Conservation (phyloP, 2,329 filamentous ascomycete genomes). For the Chaetomium sp. region DNA sequence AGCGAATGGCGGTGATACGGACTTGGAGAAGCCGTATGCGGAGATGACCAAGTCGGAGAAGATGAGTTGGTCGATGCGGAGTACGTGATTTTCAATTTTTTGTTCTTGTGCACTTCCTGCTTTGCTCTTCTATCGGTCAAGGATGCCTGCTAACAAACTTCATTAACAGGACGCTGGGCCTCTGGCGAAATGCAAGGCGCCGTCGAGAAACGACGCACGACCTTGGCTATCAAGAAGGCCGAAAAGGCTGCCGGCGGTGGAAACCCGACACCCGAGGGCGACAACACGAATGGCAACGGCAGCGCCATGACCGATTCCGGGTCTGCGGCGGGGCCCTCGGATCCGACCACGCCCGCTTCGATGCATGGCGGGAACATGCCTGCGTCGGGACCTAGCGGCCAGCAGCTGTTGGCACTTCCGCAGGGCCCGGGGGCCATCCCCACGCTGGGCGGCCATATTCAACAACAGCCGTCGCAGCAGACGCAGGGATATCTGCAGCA, state of each 20-base stretch:
- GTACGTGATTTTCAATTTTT: conserved; percentile 33
- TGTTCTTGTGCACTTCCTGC: neutral
- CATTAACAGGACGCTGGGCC: conserved; percentile 22
- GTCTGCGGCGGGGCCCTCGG: conserved; percentile 12
- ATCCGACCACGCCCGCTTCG: conserved; percentile 14
- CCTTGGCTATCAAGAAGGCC: conserved; percentile 24
- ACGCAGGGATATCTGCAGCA: conserved; percentile 9
- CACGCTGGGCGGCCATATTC: neutral
- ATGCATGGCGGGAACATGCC: conserved; percentile 1
- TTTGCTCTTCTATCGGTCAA: too few species aligned
- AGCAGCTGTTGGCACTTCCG: conserved; percentile 14
- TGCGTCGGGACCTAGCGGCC: neutral
- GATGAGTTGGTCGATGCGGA: conserved; percentile 61
- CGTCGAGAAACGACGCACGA: conserved; percentile 24
- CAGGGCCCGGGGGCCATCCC: neutral
- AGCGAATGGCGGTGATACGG: conserved; percentile 3
- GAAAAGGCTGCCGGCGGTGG: conserved; percentile 15
- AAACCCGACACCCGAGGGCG: neutral
- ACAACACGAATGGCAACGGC: neutral
- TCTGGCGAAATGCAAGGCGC: conserved; percentile 25
- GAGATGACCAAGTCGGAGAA: conserved; percentile 60
- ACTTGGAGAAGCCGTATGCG: conserved; percentile 47
- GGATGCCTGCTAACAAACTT: too few species aligned
- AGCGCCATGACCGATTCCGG: conserved; percentile 9
- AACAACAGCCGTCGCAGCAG: conserved; percentile 1